Base-by-base conservation (phyloP, 495 filamentous ascomycete species). In the Apodospora peruviana region DNA sequence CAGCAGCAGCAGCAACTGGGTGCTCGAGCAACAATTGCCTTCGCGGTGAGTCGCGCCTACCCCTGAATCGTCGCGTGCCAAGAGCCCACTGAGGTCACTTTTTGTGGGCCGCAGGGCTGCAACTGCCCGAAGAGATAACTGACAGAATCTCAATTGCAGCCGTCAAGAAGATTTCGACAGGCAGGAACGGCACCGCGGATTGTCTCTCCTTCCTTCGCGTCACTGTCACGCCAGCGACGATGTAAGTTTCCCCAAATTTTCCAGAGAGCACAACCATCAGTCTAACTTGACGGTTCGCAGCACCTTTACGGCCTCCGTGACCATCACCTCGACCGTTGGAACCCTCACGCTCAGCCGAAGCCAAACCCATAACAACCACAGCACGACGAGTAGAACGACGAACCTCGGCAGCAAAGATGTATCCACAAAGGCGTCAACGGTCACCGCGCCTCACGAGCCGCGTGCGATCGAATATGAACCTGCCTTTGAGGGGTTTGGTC, bases 141-240 rank as follows among this genome's bases (percentile, higher is more conserved):
- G n/a, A n/a, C n/a, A n/a, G n/a, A n/a, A n/a, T n/a, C n/a, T 16
- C 11, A 12, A 37, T 34, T n/a, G 40, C 43, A 64, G 58, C 55
- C 38, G 39, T 61, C 18, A 35, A 45, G 38, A 43, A 49, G 37
- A 55, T 42, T 9, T 40, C 43, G 2, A 47, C 43, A 10, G 50
- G 52, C 1, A 55, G 43, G 34, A 56, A 59, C 37, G 54, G 47
- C 23, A 53, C 54, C 11, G 57, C 50, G 1, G 63, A 64, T 43
- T 66, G 63, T 40, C n/a, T 51, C 5, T 59, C 53, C 5, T 64
- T 62, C 41, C 49, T 60, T 19, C 29, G 42, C 21, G 45, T 50
- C 44, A 60, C 56, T 10, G 46, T 59, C 10, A 62, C 59, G 37
- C 56, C 57, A 5, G 47, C 52, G 16, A 58, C 55, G 11, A 62